A percentile compares a stretch with the other conserved stretches of the same genome.
Conservation (phyloP, 2,329 filamentous ascomycete genomes). For the Talaromyces marneffei region DNA sequence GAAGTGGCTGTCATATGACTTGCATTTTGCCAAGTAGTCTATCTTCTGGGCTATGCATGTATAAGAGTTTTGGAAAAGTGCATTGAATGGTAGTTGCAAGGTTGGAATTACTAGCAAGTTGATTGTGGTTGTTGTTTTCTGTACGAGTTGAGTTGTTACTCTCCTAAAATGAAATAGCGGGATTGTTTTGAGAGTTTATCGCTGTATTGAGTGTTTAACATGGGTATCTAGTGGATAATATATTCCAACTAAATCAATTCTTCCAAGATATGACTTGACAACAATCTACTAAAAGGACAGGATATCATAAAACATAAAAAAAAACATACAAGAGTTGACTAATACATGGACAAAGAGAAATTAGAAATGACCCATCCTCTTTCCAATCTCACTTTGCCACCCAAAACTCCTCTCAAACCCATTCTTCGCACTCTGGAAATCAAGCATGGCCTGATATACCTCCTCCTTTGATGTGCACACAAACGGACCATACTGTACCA, state of each 20-base stretch:
- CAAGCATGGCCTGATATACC: slow-evolving; percentile 68
- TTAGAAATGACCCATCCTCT: slow-evolving; percentile 53
- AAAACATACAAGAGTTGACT: not conserved
- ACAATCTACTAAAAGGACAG: not conserved
- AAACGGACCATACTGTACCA: slow-evolving; percentile 81
- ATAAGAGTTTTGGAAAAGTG: not conserved
- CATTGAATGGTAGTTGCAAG: not conserved
- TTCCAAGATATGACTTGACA: not conserved
- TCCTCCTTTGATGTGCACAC: slow-evolving; percentile 68
- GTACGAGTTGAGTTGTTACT: not conserved
- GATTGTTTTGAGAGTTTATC: not conserved
- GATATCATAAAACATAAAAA: not conserved
- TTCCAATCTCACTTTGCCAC: slow-evolving; percentile 84
- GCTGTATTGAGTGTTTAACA: not conserved
- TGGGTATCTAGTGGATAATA: not conserved
- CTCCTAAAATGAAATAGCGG: not conserved
- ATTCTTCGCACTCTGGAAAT: slow-evolving; percentile 67
- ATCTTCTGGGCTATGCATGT: not conserved
- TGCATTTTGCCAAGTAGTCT: slow-evolving; percentile 92
- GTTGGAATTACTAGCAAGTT: not conserved
- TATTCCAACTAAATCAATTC: not conserved
- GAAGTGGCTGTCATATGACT: slow-evolving; percentile 95
- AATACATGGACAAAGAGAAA: not conserved
- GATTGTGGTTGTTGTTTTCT: not conserved
- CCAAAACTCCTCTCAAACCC: slow-evolving; percentile 73